Evolutionary conservation across 768 basidiomycete species (phyloP).

Genomic region (Lentinula detonsa): DNA sequence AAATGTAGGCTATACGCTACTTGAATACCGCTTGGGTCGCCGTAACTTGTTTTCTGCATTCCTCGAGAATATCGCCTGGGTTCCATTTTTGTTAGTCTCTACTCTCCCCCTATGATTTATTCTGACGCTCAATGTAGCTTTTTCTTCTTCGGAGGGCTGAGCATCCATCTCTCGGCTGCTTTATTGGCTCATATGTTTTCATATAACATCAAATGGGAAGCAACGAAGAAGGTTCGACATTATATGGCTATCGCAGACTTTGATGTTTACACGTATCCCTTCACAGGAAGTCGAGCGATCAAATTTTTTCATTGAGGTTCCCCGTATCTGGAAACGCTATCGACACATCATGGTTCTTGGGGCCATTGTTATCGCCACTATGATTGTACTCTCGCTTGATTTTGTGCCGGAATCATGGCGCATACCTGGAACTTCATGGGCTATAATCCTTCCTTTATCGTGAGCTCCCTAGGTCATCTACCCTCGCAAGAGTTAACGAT

Average conservation of each 20-base stretch:
- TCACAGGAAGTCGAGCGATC: conserved; percentile 76
- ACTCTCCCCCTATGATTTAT: neutral
- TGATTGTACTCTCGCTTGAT: conserved; percentile 49
- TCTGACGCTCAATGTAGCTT: conserved; percentile 34
- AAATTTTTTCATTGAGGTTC: conserved; percentile 89
- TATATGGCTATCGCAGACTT: conserved; percentile 2
- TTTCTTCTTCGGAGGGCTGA: conserved; percentile 76
- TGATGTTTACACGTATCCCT: neutral
- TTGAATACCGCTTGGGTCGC: conserved; percentile 63
- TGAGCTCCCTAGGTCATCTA: conserved; percentile 28
- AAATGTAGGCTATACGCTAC: conserved; percentile 60
- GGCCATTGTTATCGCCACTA: conserved; percentile 40
- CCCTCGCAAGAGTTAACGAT: neutral
- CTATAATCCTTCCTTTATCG: conserved; percentile 70
- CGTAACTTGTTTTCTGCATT: conserved; percentile 42
- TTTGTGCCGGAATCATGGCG: conserved; percentile 60
- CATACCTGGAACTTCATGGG: conserved; percentile 61
- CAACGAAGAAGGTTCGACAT: conserved; percentile 55
- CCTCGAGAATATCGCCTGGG: conserved; percentile 57
- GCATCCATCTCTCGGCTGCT: conserved; percentile 60
- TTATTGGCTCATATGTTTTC: conserved; percentile 68
- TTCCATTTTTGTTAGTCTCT: conserved; percentile 67
- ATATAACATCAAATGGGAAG: conserved; percentile 74
- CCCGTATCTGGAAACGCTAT: conserved; percentile 77
- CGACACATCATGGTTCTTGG: conserved; percentile 57